A percentile compares a stretch with the other conserved stretches of the same genome.
phyloP scores from a whole-genome alignment of 108 stramenopile genomes.

The Poteriospumella lacustris region DNA sequence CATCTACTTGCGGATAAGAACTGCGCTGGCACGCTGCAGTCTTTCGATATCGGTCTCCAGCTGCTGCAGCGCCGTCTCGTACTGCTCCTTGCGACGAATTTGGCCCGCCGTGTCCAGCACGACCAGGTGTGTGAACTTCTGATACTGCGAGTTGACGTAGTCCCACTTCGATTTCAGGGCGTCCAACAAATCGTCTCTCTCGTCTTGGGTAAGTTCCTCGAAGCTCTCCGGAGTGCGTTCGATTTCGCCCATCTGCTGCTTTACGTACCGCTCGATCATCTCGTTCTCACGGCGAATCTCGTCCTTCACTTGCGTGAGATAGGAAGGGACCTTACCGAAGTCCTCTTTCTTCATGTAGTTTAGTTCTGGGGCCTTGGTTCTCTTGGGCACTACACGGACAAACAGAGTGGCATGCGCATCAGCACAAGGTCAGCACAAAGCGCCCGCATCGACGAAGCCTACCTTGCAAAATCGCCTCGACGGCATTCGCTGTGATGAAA shows the following conservation, averaged over 20 bases:
- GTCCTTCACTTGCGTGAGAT: slow-evolving; percentile 61
- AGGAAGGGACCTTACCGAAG: slow-evolving; percentile 71
- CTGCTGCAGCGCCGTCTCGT: slow-evolving; percentile 63
- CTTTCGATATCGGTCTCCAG: slow-evolving; percentile 63
- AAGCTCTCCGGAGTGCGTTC: slow-evolving; percentile 27
- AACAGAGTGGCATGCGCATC: neutral
- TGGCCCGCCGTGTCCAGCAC: slow-evolving; percentile 39
- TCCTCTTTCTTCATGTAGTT: slow-evolving; percentile 64
- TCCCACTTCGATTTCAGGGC: slow-evolving; percentile 71
- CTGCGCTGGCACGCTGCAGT: slow-evolving; percentile 30
- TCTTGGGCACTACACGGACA: slow-evolving; percentile 42
- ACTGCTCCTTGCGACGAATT: slow-evolving; percentile 59
- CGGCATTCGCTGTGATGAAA: slow-evolving; percentile 68
- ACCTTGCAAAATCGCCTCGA: slow-evolving; percentile 62
- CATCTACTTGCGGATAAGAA: neutral
- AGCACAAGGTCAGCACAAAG: neutral
- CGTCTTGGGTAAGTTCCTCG: slow-evolving; percentile 59
- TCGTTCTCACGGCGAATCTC: slow-evolving; percentile 65
- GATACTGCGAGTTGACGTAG: slow-evolving; percentile 62
- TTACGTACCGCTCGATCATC: slow-evolving; percentile 62
- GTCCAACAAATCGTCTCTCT: slow-evolving; percentile 58
- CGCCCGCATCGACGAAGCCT: neutral
- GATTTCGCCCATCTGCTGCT: slow-evolving; percentile 58
- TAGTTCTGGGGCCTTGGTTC: slow-evolving; percentile 34
- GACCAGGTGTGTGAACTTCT: slow-evolving; percentile 28